Evolutionary conservation across 352 stramenopile species (phyloP), one percentile per base, ranked within the genome.

Genomic region (Globisporangium sylvaticum): DNA sequence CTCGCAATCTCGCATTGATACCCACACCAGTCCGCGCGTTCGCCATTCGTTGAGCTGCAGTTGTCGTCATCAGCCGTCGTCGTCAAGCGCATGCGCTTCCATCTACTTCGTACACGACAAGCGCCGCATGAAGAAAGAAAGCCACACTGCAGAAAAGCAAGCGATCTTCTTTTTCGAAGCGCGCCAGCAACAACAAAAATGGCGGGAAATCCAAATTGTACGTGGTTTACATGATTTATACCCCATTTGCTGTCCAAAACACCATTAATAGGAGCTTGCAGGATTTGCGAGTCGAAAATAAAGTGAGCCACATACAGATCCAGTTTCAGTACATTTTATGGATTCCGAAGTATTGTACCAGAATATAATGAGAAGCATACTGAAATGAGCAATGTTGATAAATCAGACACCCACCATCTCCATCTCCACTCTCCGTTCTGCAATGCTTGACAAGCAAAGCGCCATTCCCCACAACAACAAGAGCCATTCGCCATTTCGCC

Each of bases 21-120:
- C 25, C 8, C 53, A 39, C 27, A 58, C 15, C 15, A 48, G 15
- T 48, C 15, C 53, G 12, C 53, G 27, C 53, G 15, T 39, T 3
- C 53, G 53, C 15, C n/a, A 29, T 25, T 39, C 39, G 39, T 48
- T n/a, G 39, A 48, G 53, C 53, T 56, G 50, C 24, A 39, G 53
- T 39, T 58, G 27, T 58, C 53, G n/a, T 58, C 53, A 58, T 58
- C 53, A 27, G 53, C 27, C 53, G 53, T 58, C 53, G 53, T 58
- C 37, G 37, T 48, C 27, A 39, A 42, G 34, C 3, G 27, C 15
- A 31, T 31, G n/a, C 15, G 39, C 39, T 6, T 20, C 12, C 37
- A 44, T 18, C 37, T n/a, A n/a, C 27, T 31, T 31, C 27, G 27
- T 4, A n/a, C 0, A 6, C 39, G 39, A 48, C 39, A 48, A 48